Conservation (phyloP, 2,329 filamentous ascomycete genomes). For the Cercospora sesami region DNA sequence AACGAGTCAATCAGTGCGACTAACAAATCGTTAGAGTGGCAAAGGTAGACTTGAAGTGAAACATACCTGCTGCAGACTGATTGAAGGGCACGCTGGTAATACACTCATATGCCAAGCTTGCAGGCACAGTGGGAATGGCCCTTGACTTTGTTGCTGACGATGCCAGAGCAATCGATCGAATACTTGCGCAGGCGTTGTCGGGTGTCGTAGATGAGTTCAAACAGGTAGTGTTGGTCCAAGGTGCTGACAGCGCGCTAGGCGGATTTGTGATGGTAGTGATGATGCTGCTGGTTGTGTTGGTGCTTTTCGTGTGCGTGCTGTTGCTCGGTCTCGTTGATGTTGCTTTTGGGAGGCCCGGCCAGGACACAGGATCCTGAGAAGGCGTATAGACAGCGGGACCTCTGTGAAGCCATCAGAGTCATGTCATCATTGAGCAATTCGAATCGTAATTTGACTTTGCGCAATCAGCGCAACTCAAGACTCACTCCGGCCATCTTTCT, state of each 20-base stretch:
- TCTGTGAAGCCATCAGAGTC: background rate
- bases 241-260: background rate
- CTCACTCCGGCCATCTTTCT: background rate
- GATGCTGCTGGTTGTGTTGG: background rate
- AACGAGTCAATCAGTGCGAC: conserved; percentile 46
- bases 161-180: conserved; percentile 30
- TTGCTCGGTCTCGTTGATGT: background rate
- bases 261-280: background rate
- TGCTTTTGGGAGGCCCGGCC: background rate
- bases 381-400: background rate
- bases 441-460: background rate
- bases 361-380: background rate
- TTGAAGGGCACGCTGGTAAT: conserved; percentile 50
- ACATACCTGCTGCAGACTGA: conserved; percentile 36
- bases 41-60: background rate
- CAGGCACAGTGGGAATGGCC: conserved; percentile 44
- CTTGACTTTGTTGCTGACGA: conserved; percentile 14
- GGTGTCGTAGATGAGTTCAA: background rate
- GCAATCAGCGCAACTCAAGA: background rate
- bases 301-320: background rate
- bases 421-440: background rate
- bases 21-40: conserved; percentile 30
- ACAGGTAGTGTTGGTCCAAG: background rate
- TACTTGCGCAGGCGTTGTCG: conserved; percentile 32
- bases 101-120: conserved; percentile 49